Base-by-base conservation (phyloP, 352 stramenopile genomes). In the Globisporangium irregulare region DNA sequence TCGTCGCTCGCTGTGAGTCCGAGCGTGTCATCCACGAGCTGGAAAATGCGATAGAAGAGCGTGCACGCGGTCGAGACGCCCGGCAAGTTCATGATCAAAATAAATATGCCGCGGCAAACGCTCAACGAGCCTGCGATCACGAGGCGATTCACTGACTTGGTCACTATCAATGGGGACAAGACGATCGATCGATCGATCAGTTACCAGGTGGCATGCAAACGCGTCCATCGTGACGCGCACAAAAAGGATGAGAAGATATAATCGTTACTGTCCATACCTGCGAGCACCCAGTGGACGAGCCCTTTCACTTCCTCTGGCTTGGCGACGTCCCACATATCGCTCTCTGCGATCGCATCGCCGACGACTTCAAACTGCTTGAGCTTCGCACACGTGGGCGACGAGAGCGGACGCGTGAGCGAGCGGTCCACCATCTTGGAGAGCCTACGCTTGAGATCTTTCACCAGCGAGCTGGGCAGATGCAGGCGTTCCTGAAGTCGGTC, bases 371-470 rank as follows among this genome's bases (percentile, higher is more conserved):
- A 68, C n/a, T 77, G 65, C 51, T 73, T 51, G 41, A 77, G 64
- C 53, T 71, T 74, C 15, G 27, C 56, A 24, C 65, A 43, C 36
- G 67, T 64, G 64, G 74, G 50, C 56, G 73, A 61, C 60, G 75
- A n/a, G 51, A 78, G 61, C 66, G 74, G 43, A 51, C 69, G 59
- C 63, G 60, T 43, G 14, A 84, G 75, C 48, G 85, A 92, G 43
- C 72, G 66, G 59, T 80, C 82, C 22, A 92, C 73, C 81, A 93
- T 87, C 59, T 84, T 87, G 46, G 74, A 67, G 54, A 94, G 68
- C 14, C 81, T 85, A 10, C 74, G 81, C 74, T 89, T 90, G 48
- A 94, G 74, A 43, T 93, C 81, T 43, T 92, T 93, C 9, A 94
- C 83, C 25, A 94, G 71, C 46, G 77, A 78, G 51, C 77, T 83